These are phyloP conservation scores for Aspergillus vadensis DNA, from an alignment of 2,329 filamentous ascomycete species.

Conservation along the genomic window DNA sequence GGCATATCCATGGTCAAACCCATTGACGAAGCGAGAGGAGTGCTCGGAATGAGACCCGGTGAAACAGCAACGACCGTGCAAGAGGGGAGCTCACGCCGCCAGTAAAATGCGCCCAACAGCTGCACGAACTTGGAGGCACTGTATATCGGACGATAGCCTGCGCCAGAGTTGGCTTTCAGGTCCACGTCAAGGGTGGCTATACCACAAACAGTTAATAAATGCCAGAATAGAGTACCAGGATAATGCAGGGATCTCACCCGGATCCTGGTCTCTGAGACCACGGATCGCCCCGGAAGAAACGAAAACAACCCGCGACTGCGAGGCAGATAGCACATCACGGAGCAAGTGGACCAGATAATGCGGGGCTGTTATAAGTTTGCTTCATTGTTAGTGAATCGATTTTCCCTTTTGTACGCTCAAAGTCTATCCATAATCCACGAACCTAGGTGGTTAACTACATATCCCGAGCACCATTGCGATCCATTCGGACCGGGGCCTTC, in stretches of 20 bases:
- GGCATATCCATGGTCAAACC: background rate
- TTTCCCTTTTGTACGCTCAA: background rate
- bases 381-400: background rate
- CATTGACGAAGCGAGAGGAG: background rate
- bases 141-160: conserved; percentile 22
- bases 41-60: conserved; percentile 18
- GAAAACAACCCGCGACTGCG: conserved; percentile 25
- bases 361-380: background rate
- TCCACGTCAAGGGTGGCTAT: conserved; percentile 1
- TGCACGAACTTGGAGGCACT: conserved; percentile 29
- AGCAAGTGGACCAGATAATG: background rate
- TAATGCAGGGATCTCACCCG: conserved; percentile 17
- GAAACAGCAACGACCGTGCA: conserved; percentile 29
- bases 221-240: too few relatives aligned
- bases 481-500: conserved; percentile 25
- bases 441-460: conserved; percentile 29
- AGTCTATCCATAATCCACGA: conserved; percentile 2
- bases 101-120: conserved; percentile 27
- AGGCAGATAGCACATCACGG: conserved; percentile 20
- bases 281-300: conserved; percentile 30
- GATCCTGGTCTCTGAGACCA: conserved; percentile 22
- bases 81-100: conserved; percentile 25
- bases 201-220: background rate
- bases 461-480: conserved; percentile 27
- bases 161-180: conserved; percentile 17